Conservation (phyloP, 305 asterid species). For the Fraxinus angustifolia region DNA sequence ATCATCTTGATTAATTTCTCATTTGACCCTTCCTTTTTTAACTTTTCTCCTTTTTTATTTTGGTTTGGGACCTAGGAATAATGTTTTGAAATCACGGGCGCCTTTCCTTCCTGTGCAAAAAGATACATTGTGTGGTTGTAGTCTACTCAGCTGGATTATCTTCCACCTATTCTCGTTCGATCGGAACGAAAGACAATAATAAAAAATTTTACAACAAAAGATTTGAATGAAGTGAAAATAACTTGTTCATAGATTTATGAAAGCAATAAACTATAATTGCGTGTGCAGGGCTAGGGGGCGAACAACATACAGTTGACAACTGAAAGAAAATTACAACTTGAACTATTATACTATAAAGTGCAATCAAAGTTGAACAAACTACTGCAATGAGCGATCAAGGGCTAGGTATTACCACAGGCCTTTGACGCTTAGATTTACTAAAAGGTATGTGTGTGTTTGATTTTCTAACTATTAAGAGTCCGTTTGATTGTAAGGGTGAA, state of each 20-base stretch:
- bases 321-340: background rate
- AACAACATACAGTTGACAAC: background rate
- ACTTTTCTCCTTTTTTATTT: background rate
- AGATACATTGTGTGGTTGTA: too few relatives aligned
- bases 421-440: background rate
- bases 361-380: background rate
- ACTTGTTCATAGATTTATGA: background rate
- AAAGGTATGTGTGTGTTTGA: background rate
- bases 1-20: background rate
- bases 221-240: background rate
- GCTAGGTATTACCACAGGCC: background rate
- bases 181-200: background rate
- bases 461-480: too few relatives aligned
- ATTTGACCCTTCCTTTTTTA: background rate
- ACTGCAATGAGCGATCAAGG: too few relatives aligned
- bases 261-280: background rate
- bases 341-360: background rate
- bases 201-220: background rate
- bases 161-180: background rate
- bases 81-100: background rate
- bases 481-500: too few relatives aligned
- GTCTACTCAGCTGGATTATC: background rate
- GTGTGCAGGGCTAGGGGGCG: background rate
- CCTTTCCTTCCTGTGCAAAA: background rate
- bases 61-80: background rate